Conservation (phyloP, 169 alveolate species). For the Perkinsus olseni region DNA sequence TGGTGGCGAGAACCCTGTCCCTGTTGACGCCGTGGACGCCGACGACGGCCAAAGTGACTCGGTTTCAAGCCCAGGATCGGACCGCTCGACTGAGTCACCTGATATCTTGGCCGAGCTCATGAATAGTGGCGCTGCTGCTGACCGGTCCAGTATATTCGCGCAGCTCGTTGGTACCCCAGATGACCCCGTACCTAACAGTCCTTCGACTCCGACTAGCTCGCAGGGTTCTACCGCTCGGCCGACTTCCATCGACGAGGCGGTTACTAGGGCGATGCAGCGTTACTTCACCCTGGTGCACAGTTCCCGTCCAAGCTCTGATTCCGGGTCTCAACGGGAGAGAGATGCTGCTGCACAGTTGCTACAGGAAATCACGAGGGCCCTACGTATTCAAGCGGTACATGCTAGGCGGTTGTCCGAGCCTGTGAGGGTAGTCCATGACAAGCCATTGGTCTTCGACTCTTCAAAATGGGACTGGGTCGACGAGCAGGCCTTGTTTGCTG, state of each 20-base stretch:
- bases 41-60: background rate
- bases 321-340: background rate
- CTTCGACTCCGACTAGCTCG: background rate
- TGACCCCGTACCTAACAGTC: no score
- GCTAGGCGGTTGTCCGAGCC: background rate
- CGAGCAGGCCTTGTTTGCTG: background rate
- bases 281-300: constrained; percentile 1
- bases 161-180: background rate
- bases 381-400: background rate
- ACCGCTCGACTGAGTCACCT: background rate
- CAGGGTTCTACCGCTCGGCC: background rate
- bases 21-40: background rate
- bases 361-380: background rate
- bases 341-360: background rate
- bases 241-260: background rate
- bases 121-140: background rate
- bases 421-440: background rate
- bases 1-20: background rate
- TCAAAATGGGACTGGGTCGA: background rate
- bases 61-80: background rate
- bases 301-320: background rate
- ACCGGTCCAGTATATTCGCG: background rate
- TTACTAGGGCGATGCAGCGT: background rate
- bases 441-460: background rate
- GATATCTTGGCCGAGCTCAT: constrained; percentile 1